Percentiles rank a stretch among this genome's conserved stretches.
phyloP scores from a whole-genome alignment of 2,329 filamentous ascomycete species.

The Mariannaea elegans region DNA sequence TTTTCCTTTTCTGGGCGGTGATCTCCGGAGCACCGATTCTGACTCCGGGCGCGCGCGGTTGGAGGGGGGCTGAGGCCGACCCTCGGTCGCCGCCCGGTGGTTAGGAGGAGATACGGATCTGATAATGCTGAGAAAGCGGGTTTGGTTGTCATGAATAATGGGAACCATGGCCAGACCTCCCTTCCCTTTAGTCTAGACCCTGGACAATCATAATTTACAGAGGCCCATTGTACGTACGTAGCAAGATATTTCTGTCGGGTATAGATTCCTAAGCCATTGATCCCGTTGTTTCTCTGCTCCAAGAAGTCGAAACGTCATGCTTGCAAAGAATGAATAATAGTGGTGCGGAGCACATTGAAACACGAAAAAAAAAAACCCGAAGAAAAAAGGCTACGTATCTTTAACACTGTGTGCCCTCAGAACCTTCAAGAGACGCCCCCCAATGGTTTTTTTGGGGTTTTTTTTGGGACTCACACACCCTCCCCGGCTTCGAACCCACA shows the following conservation, averaged over 20 bases:
- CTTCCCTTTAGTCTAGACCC: neutral
- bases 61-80: too few species aligned
- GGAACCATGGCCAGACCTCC: neutral
- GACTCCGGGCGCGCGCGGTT: neutral
- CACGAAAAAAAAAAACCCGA: too few species aligned
- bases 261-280: neutral
- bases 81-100: constrained; percentile 13
- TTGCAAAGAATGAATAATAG: constrained; percentile 15
- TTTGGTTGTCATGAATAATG: neutral
- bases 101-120: neutral
- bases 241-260: too few species aligned
- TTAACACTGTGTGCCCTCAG: constrained; percentile 7
- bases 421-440: neutral
- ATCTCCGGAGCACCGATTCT: constrained; percentile 2
- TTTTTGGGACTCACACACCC: neutral
- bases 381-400: constrained; percentile 1
- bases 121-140: neutral
- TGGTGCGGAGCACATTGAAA: constrained; percentile 1
- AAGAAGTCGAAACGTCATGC: constrained; percentile 16
- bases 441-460: neutral
- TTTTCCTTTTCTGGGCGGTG: constrained; percentile 15
- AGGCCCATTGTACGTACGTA: too few species aligned
- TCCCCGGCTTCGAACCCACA: constrained; percentile 10
- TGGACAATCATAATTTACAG: too few species aligned
- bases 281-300: neutral